A percentile compares a stretch with the other conserved stretches of the same genome.
Evolutionary conservation across 495 filamentous ascomycete genomes (phyloP).

Genomic region (Aspergillus bertholletiae): DNA sequence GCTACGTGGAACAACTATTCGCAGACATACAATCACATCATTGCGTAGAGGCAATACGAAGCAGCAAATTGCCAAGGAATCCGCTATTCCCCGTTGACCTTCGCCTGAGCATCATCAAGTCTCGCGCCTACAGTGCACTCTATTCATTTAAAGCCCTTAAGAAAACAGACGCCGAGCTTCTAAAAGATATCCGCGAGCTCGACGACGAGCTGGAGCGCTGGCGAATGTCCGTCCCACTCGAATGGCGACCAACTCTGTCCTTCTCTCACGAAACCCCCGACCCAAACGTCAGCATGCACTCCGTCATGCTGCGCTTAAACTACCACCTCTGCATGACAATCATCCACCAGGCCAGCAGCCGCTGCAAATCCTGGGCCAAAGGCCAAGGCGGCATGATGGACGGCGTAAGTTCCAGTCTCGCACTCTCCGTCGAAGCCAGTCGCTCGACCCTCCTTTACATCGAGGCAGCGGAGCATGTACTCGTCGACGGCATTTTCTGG

Average conservation of each 20-base stretch:
- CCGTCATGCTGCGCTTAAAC: conserved; percentile 45
- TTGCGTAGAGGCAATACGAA: no score
- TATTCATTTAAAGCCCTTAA: conserved; percentile 44
- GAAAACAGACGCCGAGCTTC: conserved; percentile 50
- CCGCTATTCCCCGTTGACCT: conserved; percentile 47
- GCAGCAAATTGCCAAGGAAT: conserved; percentile 20
- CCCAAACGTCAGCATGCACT: conserved; percentile 37
- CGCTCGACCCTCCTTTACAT: conserved; percentile 48
- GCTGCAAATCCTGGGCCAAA: conserved; percentile 39
- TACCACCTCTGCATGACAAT: conserved; percentile 51
- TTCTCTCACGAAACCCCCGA: conserved; percentile 33
- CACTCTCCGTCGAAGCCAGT: conserved; percentile 49
- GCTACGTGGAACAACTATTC: conserved; percentile 36
- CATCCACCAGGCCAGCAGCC: conserved; percentile 49
- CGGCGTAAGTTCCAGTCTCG: conserved; percentile 47
- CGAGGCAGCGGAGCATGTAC: conserved; percentile 33
- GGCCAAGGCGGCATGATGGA: conserved; percentile 35
- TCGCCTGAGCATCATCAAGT: conserved; percentile 48
- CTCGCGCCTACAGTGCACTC: conserved; percentile 41
- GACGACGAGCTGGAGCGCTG: conserved; percentile 51
- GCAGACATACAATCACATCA: conserved; percentile 24
- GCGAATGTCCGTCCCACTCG: conserved; percentile 40
- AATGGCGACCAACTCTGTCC: conserved; percentile 43
- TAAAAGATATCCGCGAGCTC: conserved; percentile 49
- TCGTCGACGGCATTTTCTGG: conserved; percentile 47